Evolutionary conservation across 2,329 filamentous ascomycete genomes (phyloP), one percentile per base, ranked within the genome.

Genomic region (Fusarium buharicum): DNA sequence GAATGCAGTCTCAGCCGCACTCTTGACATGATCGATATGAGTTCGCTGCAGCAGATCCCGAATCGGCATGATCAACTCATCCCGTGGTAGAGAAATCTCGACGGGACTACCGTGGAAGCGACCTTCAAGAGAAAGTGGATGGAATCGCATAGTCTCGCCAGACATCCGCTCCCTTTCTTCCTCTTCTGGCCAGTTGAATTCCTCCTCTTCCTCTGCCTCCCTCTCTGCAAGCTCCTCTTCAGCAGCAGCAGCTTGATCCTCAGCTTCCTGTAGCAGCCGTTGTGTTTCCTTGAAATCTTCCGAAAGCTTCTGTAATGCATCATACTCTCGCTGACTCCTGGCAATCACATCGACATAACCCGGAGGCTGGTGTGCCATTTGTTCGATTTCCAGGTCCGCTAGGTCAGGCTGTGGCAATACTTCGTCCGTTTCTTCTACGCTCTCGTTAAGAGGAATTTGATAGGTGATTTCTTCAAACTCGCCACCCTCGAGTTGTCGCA

Each of bases 101-200:
- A 84, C 84, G 2, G 93, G 91, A 18, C 81, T 83, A 1, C 91
- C 92, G 44, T 86, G 83, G 73, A 90, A 96, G 60, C 88, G 87
- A n/a, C 91, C 93, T 37, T 87, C 81, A 2, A 83, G 74, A 0
- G 93, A 96, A 55, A 92, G 81, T 4, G 89, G 87, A 75, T 98
- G 95, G 17, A 88, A 81, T 16, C 91, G 86, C 8, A 78, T 77
- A 20, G 56, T 51, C 52, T 77, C 71, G 4, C 68, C 72, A 22
- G 49, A 17, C 13, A 65, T 75, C 46, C 55, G 78, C 73, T 78
- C 74, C 6, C 71, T 68, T 31, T 71, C 70, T n/a, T 71, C 67
- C 31, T 72, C 75, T 7, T 77, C 74, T 20, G 75, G 73, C 54
- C 68, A 66, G 64, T 45, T 64, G 60, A 65, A 36, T 4, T 67